phyloP scores from a whole-genome alignment of 2,329 filamentous ascomycete genomes.

The Ambrosiella xylebori region DNA sequence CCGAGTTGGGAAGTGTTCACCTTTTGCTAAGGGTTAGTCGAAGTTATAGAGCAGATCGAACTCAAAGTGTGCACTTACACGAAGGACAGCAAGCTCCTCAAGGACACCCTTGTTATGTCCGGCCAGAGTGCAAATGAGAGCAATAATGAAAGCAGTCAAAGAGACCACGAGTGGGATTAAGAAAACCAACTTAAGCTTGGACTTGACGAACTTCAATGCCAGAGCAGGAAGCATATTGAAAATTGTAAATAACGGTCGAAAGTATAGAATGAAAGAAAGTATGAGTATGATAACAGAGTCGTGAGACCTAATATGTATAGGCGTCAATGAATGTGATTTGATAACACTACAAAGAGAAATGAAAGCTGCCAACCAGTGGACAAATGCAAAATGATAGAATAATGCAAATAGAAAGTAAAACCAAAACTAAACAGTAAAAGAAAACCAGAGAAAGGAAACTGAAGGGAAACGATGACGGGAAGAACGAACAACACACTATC shows the following conservation, averaged over 20 bases:
- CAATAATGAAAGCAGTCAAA: conserved; percentile 24
- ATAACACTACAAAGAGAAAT: background rate
- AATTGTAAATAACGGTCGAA: background rate
- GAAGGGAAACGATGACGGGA: background rate
- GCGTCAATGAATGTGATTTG: background rate
- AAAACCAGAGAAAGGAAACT: background rate
- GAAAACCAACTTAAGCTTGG: conserved; percentile 17
- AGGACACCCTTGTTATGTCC: conserved; percentile 26
- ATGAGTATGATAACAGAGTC: background rate
- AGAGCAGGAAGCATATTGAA: conserved; percentile 6
- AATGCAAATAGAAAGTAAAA: background rate
- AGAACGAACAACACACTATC: background rate
- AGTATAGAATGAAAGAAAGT: background rate
- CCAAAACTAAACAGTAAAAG: background rate
- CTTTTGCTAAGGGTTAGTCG: conserved; percentile 10
- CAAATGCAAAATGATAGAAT: background rate
- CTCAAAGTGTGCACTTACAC: conserved; percentile 18
- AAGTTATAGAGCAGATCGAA: background rate
- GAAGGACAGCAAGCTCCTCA: conserved; percentile 26
- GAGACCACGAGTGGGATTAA: conserved; percentile 23
- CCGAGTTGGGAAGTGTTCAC: conserved; percentile 10
- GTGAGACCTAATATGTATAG: background rate
- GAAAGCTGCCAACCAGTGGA: background rate
- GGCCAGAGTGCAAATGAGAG: conserved; percentile 24
- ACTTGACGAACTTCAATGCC: conserved; percentile 6